Percentiles rank a stretch among this genome's conserved stretches.
These are phyloP conservation scores for Acanthamoeba quina DNA, from an alignment of 208 protist genomes.

Conservation along the genomic window DNA sequence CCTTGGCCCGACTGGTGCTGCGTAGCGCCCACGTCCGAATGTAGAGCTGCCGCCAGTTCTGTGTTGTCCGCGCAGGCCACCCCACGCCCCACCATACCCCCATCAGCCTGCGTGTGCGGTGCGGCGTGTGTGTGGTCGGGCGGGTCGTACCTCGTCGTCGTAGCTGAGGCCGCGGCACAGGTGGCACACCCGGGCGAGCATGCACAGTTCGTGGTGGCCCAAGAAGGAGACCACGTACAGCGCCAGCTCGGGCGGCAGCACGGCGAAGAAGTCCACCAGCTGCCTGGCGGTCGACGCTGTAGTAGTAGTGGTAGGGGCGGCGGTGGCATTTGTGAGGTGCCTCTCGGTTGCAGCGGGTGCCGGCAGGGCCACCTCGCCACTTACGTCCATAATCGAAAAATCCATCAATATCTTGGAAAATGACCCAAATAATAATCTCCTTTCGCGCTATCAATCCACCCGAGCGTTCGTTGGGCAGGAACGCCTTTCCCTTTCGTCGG, in stretches of 20 bases:
- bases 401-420: background rate
- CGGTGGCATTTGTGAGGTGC: too few relatives aligned
- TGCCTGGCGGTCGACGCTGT: too few relatives aligned
- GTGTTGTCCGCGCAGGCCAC: too few relatives aligned
- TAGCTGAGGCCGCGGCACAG: slow-evolving; percentile 36
- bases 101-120: background rate
- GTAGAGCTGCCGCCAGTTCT: slow-evolving; percentile 50
- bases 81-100: background rate
- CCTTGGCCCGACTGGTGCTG: background rate
- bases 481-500: too few relatives aligned
- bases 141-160: slow-evolving; percentile 24
- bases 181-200: background rate
- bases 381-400: background rate
- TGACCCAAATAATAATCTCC: background rate
- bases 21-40: slow-evolving; percentile 11
- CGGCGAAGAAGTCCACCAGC: background rate
- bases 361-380: background rate
- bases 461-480: too few relatives aligned
- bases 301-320: too few relatives aligned
- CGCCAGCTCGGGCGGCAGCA: slow-evolving; percentile 57
- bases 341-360: background rate
- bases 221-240: slow-evolving; percentile 43
- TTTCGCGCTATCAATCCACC: background rate
- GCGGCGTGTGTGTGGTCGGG: background rate
- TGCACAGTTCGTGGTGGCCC: slow-evolving; percentile 7